Conservation (phyloP, 768 basidiomycete genomes). For the Sarcomyxa edulis region DNA sequence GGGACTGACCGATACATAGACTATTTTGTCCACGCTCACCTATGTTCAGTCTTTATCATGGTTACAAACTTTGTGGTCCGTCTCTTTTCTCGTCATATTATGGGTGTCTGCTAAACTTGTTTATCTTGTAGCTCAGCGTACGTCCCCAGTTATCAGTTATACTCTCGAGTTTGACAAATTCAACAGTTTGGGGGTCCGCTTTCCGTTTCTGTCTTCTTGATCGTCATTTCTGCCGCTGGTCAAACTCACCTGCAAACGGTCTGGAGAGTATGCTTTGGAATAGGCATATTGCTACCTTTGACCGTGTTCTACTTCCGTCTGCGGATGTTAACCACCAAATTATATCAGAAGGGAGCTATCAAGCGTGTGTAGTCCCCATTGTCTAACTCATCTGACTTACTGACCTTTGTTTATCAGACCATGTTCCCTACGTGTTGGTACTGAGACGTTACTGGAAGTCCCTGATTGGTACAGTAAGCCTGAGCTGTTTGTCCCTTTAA, state of each 20-base stretch:
- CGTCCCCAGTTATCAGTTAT: slow-evolving; percentile 11
- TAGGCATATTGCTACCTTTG: slow-evolving; percentile 58
- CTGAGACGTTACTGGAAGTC: slow-evolving; percentile 61
- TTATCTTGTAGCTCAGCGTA: no score
- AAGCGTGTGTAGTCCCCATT: slow-evolving; percentile 35
- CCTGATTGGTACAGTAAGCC: slow-evolving; percentile 67
- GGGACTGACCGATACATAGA: no score
- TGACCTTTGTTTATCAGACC: slow-evolving; percentile 23
- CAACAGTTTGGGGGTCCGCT: slow-evolving; percentile 60
- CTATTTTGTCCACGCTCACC: no score
- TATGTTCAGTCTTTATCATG: slow-evolving; percentile 63
- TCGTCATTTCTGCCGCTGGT: slow-evolving; percentile 64
- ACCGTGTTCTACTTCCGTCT: slow-evolving; percentile 70
- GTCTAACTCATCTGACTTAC: background rate
- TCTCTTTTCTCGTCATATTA: no score
- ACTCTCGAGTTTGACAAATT: slow-evolving; percentile 2
- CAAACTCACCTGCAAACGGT: slow-evolving; percentile 55
- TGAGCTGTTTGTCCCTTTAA: no score
- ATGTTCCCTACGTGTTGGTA: slow-evolving; percentile 57
- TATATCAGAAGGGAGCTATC: slow-evolving; percentile 62
- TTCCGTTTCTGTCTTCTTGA: slow-evolving; percentile 60
- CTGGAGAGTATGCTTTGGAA: slow-evolving; percentile 63
- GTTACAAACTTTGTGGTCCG: slow-evolving; percentile 72
- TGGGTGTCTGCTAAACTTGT: no score
- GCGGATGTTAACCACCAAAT: slow-evolving; percentile 62